Percentiles rank a stretch among this genome's conserved stretches.
These are phyloP conservation scores for Leishmania guyanensis DNA, from an alignment of 208 protist genomes.

Conservation along the genomic window DNA sequence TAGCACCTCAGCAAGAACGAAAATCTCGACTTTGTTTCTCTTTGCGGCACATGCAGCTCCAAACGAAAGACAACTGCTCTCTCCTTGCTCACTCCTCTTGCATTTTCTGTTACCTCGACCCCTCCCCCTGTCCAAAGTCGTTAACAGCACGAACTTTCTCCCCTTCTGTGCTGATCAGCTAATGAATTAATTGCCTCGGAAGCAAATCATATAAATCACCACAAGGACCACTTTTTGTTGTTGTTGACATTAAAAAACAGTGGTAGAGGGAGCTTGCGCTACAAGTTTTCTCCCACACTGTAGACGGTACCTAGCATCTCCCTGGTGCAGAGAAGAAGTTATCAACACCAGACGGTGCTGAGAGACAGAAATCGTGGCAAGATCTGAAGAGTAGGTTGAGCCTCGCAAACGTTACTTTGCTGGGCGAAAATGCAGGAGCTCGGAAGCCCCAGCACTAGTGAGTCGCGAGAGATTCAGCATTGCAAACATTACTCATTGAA, in stretches of 20 bases:
- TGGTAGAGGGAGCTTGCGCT: too few species aligned
- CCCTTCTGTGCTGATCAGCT: background rate
- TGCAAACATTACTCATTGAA: constrained; percentile 38
- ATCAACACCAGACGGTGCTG: background rate
- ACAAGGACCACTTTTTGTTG: background rate
- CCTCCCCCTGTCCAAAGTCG: background rate
- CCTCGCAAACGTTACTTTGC: background rate
- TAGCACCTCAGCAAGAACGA: background rate
- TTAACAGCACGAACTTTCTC: background rate
- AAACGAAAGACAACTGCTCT: background rate
- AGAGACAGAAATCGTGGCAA: background rate
- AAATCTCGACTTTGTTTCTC: background rate
- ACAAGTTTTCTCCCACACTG: background rate
- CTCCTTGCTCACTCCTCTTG: background rate
- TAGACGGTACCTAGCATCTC: background rate
- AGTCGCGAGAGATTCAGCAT: constrained; percentile 27
- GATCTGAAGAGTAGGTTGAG: background rate
- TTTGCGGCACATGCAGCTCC: background rate
- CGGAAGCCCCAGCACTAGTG: background rate
- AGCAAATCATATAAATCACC: background rate
- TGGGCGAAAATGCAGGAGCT: constrained; percentile 5
- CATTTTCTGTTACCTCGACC: background rate
- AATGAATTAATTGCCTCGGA: background rate
- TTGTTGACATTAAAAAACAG: background rate
- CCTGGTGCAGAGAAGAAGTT: background rate